A percentile compares a stretch with the other conserved stretches of the same genome.
Evolutionary conservation across 2,329 filamentous ascomycete genomes (phyloP).

Genomic region (Arthroderma sp.): DNA sequence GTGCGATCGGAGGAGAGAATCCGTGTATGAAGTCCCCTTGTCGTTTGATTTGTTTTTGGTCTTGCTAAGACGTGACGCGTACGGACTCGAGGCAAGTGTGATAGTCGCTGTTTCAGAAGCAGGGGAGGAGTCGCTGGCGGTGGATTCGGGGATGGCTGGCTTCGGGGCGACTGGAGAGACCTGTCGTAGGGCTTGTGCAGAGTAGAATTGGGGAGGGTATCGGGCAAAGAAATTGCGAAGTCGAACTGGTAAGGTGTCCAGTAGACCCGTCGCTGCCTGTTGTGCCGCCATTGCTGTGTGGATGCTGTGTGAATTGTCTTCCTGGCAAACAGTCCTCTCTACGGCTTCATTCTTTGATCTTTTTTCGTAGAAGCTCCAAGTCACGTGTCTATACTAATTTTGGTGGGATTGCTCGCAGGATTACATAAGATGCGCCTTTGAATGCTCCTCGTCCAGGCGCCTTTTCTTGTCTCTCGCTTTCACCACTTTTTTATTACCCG

Average conservation of each 20-base stretch:
- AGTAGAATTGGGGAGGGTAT: slow-evolving; percentile 58
- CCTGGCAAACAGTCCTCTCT: too few species aligned
- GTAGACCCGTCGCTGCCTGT: slow-evolving; percentile 31
- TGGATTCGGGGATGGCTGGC: slow-evolving; percentile 14
- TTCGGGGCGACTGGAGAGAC: too few species aligned
- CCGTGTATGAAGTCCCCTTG: slow-evolving; percentile 19
- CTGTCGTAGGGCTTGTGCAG: slow-evolving; percentile 22
- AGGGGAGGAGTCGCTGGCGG: slow-evolving; percentile 16
- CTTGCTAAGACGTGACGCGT: slow-evolving; percentile 31
- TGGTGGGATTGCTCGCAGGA: too few species aligned
- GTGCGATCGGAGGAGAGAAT: slow-evolving; percentile 23
- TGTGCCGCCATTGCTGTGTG: slow-evolving; percentile 8
- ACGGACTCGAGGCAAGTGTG: slow-evolving; percentile 21
- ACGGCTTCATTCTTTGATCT: too few species aligned
- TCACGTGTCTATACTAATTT: too few species aligned
- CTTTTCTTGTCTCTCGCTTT: background rate
- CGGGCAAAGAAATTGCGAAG: slow-evolving; percentile 79
- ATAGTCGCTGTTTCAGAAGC: slow-evolving; percentile 34
- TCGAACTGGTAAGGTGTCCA: slow-evolving; percentile 59
- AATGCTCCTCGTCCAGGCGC: background rate
- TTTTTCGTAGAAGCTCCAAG: too few species aligned
- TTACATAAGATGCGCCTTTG: too few species aligned
- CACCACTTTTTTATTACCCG: background rate
- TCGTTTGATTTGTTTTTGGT: slow-evolving; percentile 22
- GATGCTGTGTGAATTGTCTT: too few species aligned